Base-by-base conservation (phyloP, 2,329 filamentous ascomycete genomes). In the Pseudogymnoascus sp. region DNA sequence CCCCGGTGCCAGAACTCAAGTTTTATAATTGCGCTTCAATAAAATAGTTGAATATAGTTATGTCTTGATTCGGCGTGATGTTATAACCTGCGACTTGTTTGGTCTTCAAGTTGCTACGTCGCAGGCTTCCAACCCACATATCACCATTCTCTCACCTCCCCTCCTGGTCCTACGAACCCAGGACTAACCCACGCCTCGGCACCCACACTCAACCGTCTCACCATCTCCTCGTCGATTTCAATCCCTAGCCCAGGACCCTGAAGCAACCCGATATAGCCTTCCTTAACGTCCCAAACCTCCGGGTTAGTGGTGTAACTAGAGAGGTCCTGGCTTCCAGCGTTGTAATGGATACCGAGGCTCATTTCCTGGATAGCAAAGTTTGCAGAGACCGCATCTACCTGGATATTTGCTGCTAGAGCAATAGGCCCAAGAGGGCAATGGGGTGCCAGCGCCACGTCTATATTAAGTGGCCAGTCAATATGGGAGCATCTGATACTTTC, bases 291-390 rank as follows among this genome's bases (percentile, higher is more conserved):
- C 78, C 87, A 90, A 0, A 89, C 82, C 58, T 81, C 79, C 0
- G 83, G 78, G 66, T 90, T 82, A 68, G 81, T 83, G 1, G 85
- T 77, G 69, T 90, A 91, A 25, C 81, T 87, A 11, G 81, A 81
- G 60, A 89, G 75, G 69, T 90, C 87, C 66, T 85, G 78, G 2
- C 83, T 79, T 1, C 82, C 85, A 0, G 79, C 81, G 66, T 92
- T 92, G 70, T 92, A 92, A 70, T 92, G 89, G 67, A 92, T 92
- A 0, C 88, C 89, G 30, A 91, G 69, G 60, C 85, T 87, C 89
- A 91, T 91, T 72, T 92, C 88, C 69, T 89, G 85, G 33, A 92
- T 91, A 0, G 81, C 82, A 70, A 88, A 90, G 71, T 87, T 91
- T 18, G 79, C 79, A 18, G 76, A 83, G 8, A 74, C 76, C 18